Evolutionary conservation across 164 flowering plant species (phyloP).

Genomic region (Chimonanthus salicifolius): DNA sequence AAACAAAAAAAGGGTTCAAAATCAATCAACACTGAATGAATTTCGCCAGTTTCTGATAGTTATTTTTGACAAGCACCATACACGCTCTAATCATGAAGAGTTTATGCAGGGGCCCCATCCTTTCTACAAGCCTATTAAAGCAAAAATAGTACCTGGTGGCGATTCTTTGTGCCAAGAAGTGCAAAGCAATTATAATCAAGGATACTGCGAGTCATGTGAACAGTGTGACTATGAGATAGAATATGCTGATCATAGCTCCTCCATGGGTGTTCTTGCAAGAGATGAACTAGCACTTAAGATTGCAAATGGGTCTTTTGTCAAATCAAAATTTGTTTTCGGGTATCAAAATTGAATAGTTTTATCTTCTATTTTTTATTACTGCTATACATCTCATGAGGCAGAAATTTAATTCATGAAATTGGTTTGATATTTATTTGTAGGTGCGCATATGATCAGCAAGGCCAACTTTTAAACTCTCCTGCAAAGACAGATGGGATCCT

Average conservation of each 20-base stretch:
- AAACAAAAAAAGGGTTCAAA: too few species aligned
- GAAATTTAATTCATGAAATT: background rate
- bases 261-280: slow-evolving; percentile 67
- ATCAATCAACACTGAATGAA: too few species aligned
- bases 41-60: background rate
- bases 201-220: slow-evolving; percentile 39
- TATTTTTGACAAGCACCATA: background rate
- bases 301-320: slow-evolving; percentile 46
- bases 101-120: slow-evolving; percentile 68
- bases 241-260: slow-evolving; percentile 78
- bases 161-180: slow-evolving; percentile 57
- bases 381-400: background rate
- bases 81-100: slow-evolving; percentile 12
- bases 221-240: slow-evolving; percentile 81
- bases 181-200: slow-evolving; percentile 29
- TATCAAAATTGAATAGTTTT: slow-evolving; percentile 10
- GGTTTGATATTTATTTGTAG: slow-evolving; percentile 23
- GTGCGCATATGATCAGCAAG: slow-evolving; percentile 88
- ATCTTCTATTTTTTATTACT: background rate
- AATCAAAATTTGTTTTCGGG: slow-evolving; percentile 56
- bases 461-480: slow-evolving; percentile 52
- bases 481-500: slow-evolving; percentile 73
- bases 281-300: slow-evolving; percentile 47
- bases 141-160: slow-evolving; percentile 34
- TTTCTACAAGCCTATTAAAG: slow-evolving; percentile 54